Evolutionary conservation across 202 grass and related monocot genomes (phyloP), one percentile per base, ranked within the genome.

Genomic region (Panicum hallii): DNA sequence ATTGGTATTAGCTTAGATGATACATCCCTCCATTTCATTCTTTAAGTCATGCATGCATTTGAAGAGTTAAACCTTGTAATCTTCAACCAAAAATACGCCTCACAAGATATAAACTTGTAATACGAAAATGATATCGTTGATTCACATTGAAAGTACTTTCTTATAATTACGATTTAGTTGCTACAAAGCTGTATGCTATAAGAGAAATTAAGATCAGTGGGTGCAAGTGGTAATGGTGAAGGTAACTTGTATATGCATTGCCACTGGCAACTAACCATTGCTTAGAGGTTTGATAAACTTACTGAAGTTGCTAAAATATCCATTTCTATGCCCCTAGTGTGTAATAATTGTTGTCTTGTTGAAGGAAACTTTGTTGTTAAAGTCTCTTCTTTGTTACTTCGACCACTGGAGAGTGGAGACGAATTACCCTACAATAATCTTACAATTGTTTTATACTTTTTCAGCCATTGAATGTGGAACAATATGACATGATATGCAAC

Each of bases 391-490:
- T 22, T 76, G n/a, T 46, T 38, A 53, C 41, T 90, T 80, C 63
- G 70, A 63, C 47, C 63, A 54, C 57, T 56, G 44, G 73, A 85
- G 72, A 40, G 2, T 56, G 44, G 73, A 85, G 72, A 46, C 3
- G 13, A 82, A 41, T 72, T 85, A 56, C 9, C 62, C 67, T 48
- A 46, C 73, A 44, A 36, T 85, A 30, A 78, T 77, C 86, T 90
- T 64, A 87, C 74, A 60, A 7, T 71, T 89, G 14, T 80, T 89
- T 81, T 72, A 75, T 50, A 70, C 30, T 87, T 87, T 87, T 94
- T 81, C 89, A 99, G 96, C 93, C 96, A 77, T 53, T 95, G 86
- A 94, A 99, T 70, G 56, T 92, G 83, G 91, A 95, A 2, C 96
- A 99, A 52, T 99, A 99, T 79, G 88, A 95, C 86, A 66, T 89